Evolutionary conservation across 495 filamentous ascomycete species (phyloP).

Genomic region (Pyrenopolyporus hunteri): DNA sequence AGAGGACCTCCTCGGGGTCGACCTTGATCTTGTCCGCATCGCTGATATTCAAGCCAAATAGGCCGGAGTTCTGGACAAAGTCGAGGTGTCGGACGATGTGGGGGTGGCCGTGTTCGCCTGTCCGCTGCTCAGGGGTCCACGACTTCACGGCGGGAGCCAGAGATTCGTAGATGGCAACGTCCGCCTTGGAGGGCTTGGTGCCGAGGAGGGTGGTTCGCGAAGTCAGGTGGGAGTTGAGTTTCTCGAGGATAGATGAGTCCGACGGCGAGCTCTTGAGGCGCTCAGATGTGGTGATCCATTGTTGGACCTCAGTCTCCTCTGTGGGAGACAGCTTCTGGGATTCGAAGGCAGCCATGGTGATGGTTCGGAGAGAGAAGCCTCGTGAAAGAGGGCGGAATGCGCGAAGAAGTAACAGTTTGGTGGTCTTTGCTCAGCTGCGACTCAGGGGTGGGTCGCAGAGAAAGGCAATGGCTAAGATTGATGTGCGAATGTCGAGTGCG

Average conservation of each 20-base stretch:
- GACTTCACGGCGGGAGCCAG: constrained; percentile 77
- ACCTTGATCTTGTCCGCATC: constrained; percentile 81
- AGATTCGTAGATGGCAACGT: constrained; percentile 82
- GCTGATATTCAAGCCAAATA: constrained; percentile 74
- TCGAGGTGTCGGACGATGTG: constrained; percentile 91
- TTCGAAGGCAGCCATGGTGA: constrained; percentile 68
- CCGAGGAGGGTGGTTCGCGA: constrained; percentile 89
- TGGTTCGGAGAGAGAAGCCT: constrained; percentile 45
- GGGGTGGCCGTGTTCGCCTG: constrained; percentile 87
- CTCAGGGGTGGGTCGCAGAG: constrained; percentile 16
- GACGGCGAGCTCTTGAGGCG: constrained; percentile 64
- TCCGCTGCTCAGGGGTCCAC: constrained; percentile 87
- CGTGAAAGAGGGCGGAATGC: constrained; percentile 51
- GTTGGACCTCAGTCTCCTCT: constrained; percentile 83
- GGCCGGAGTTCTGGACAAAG: constrained; percentile 87
- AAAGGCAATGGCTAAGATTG: not conserved
- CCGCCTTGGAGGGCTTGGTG: constrained; percentile 87
- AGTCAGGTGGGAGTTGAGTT: constrained; percentile 84
- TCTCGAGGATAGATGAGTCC: constrained; percentile 68
- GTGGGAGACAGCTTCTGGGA: constrained; percentile 69
- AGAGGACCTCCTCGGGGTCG: constrained; percentile 78
- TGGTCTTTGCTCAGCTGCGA: constrained; percentile 26
- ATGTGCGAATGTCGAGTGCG: constrained; percentile 5
- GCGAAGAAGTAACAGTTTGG: constrained; percentile 58
- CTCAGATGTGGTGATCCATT: constrained; percentile 80